phyloP scores from a whole-genome alignment of 345 rosid species.

The Corymbia maculata region DNA sequence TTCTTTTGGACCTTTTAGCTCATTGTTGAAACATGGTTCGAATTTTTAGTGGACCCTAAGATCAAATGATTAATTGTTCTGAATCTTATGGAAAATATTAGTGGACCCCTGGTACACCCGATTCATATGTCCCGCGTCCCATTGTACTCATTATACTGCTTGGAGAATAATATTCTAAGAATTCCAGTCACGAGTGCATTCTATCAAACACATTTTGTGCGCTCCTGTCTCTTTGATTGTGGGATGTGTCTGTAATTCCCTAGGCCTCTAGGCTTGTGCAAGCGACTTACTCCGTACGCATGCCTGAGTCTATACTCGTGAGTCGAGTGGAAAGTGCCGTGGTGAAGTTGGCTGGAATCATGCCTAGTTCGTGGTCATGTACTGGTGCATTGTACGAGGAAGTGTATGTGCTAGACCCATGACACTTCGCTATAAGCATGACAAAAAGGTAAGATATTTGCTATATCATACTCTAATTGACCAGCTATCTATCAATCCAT shows the following conservation, averaged over 20 bases:
- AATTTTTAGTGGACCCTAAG: too few relatives aligned
- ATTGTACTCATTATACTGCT: background rate
- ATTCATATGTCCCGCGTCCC: background rate
- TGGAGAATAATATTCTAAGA: background rate
- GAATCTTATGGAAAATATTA: background rate
- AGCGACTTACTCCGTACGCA: background rate
- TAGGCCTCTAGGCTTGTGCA: too few relatives aligned
- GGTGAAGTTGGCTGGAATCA: background rate
- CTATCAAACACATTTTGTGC: background rate
- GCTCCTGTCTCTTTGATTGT: background rate
- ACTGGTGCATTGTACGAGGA: background rate
- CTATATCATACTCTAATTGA: background rate
- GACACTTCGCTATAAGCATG: background rate
- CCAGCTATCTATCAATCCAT: background rate
- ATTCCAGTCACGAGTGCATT: background rate
- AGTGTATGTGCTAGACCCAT: background rate
- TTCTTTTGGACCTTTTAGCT: background rate
- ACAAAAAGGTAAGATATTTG: background rate
- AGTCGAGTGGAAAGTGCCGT: background rate
- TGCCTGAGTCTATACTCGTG: background rate
- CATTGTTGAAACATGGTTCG: background rate
- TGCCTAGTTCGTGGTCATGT: background rate
- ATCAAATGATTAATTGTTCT: background rate
- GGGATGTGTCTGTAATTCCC: background rate
- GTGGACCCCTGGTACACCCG: background rate